phyloP scores from a whole-genome alignment of 2,329 filamentous ascomycete species.

The Fusarium penzigii region DNA sequence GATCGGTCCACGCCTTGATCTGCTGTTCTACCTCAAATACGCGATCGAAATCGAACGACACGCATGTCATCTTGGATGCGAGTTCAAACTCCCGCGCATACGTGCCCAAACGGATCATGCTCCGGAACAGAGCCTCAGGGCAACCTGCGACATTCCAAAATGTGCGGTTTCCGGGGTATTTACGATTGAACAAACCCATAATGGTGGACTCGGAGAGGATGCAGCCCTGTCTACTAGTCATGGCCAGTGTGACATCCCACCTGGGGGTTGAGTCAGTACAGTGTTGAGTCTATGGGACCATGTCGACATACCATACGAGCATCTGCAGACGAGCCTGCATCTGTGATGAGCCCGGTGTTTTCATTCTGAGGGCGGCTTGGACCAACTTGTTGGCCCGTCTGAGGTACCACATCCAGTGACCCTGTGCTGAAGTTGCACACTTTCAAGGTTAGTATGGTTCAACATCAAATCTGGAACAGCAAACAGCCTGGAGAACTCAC shows the following conservation, averaged over 20 bases:
- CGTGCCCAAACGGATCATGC: slow-evolving; percentile 30
- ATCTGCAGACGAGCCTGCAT: slow-evolving; percentile 33
- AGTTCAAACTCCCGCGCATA: slow-evolving; percentile 33
- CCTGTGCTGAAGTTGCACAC: slow-evolving; percentile 36
- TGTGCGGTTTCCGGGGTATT: slow-evolving; percentile 24
- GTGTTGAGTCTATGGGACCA: neutral
- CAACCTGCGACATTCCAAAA: slow-evolving; percentile 38
- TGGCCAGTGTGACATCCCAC: slow-evolving; percentile 37
- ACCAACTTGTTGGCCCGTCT: slow-evolving; percentile 25
- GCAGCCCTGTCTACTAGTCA: slow-evolving; percentile 32
- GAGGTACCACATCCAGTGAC: slow-evolving; percentile 33
- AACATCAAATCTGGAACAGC: neutral
- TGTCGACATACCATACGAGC: slow-evolving; percentile 25
- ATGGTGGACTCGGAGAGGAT: slow-evolving; percentile 23
- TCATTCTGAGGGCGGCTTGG: slow-evolving; percentile 17
- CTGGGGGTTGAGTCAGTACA: slow-evolving; percentile 2
- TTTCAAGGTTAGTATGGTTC: slow-evolving; percentile 4
- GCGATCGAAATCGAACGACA: slow-evolving; percentile 28
- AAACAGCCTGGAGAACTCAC: slow-evolving; percentile 19
- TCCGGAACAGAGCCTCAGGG: slow-evolving; percentile 28
- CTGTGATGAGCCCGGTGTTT: slow-evolving; percentile 18
- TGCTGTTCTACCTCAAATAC: slow-evolving; percentile 17
- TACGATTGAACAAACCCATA: slow-evolving; percentile 12
- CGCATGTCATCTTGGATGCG: slow-evolving; percentile 31
- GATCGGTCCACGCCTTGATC: slow-evolving; percentile 21